These are phyloP conservation scores for Veloboletus limbatus DNA, from an alignment of 1,284 basidiomycete species.

Conservation along the genomic window DNA sequence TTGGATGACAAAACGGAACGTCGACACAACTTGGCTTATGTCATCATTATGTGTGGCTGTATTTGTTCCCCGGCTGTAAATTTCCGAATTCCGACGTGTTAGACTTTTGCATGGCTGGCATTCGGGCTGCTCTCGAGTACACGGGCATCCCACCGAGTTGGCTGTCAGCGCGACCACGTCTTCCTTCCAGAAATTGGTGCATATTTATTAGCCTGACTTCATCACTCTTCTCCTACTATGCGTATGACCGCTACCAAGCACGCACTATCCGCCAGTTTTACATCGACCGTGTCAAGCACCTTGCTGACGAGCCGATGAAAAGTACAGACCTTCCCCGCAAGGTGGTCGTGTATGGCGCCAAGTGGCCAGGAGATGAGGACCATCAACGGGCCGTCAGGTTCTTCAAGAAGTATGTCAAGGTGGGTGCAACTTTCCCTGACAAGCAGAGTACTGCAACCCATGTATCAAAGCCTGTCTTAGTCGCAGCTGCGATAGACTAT, in stretches of 20 bases:
- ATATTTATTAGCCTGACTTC: conserved; percentile 84
- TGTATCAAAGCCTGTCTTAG: conserved; percentile 76
- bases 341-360: conserved; percentile 83
- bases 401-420: conserved; percentile 97
- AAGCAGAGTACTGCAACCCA: conserved; percentile 6
- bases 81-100: conserved; percentile 26
- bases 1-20: conserved; percentile 12
- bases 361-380: conserved; percentile 96
- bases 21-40: conserved; percentile 9
- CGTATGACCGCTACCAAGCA: conserved; percentile 83
- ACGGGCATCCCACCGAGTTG: conserved; percentile 70
- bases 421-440: conserved; percentile 37
- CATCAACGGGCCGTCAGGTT: conserved; percentile 79
- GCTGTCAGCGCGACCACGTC: conserved; percentile 71
- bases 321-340: conserved; percentile 74
- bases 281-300: conserved; percentile 73
- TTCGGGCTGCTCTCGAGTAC: conserved; percentile 53
- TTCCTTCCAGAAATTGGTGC: conserved; percentile 92
- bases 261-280: conserved; percentile 76
- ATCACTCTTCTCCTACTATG: conserved; percentile 69
- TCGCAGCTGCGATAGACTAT: conserved; percentile 93
- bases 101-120: conserved; percentile 38
- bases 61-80: conserved; percentile 28
- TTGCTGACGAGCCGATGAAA: conserved; percentile 67
- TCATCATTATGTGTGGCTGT: conserved; percentile 22